Percentiles rank a stretch among this genome's conserved stretches.
These are phyloP conservation scores for Leccinum angustisporum DNA, from an alignment of 1,284 basidiomycete genomes.

Conservation along the genomic window DNA sequence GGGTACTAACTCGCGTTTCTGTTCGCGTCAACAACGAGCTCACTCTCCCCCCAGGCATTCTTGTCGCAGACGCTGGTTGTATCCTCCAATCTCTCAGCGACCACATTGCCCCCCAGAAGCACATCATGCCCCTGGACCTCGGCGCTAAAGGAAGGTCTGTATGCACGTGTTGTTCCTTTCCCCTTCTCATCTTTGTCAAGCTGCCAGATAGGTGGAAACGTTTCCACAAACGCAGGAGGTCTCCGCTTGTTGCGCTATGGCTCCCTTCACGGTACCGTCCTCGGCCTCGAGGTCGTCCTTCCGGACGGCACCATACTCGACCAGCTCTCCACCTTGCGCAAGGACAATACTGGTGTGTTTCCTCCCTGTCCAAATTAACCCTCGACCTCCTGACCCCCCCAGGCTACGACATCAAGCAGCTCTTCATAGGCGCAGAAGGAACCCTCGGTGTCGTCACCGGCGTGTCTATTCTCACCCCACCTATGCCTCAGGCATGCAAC, in stretches of 20 bases:
- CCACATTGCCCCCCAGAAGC: conserved; percentile 83
- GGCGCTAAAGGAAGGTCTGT: conserved; percentile 94
- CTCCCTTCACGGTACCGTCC: conserved; percentile 91
- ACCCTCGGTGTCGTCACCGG: conserved; percentile 95
- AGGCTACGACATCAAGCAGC: conserved; percentile 99
- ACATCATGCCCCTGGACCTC: conserved; percentile 97
- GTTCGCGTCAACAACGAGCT: conserved; percentile 13
- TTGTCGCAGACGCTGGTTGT: conserved; percentile 89
- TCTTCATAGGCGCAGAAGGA: conserved; percentile 98
- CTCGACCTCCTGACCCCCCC: conserved; percentile 2
- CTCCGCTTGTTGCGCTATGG: conserved; percentile 93
- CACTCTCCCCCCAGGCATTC: conserved; percentile 48
- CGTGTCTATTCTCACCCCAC: conserved; percentile 93
- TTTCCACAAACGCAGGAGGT: conserved; percentile 97
- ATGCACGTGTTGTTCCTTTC: background rate
- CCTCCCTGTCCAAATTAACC: background rate
- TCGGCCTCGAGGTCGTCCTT: conserved; percentile 96
- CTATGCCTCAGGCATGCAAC: conserved; percentile 81
- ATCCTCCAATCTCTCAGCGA: conserved; percentile 91
- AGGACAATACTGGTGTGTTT: conserved; percentile 92
- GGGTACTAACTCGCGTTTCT: conserved; percentile 45
- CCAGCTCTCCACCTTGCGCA: conserved; percentile 81
- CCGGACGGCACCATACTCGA: conserved; percentile 96
- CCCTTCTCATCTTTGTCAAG: conserved; percentile 39
- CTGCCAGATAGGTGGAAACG: conserved; percentile 98